Evolutionary conservation across 2,329 filamentous ascomycete genomes (phyloP).

Genomic region (Diaporthe ampelina): DNA sequence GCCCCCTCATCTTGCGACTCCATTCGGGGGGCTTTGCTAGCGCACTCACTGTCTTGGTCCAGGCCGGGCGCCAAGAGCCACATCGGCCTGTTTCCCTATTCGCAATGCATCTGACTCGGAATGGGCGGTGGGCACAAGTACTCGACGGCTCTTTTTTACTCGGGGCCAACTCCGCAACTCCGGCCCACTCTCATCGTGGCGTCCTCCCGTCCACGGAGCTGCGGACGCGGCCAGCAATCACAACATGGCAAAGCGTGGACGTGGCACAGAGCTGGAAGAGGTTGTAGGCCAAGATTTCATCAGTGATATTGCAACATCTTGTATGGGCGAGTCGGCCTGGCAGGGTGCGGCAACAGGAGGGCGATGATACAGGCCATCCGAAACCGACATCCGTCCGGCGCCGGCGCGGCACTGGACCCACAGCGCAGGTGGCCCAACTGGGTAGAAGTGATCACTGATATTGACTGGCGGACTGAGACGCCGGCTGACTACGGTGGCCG

Average conservation of each 20-base stretch:
- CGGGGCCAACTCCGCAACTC: background rate
- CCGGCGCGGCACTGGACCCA: slow-evolving; percentile 3
- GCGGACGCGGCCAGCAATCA: background rate
- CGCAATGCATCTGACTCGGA: slow-evolving; percentile 13
- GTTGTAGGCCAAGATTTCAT: slow-evolving; percentile 7
- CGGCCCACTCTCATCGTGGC: background rate
- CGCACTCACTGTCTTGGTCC: background rate
- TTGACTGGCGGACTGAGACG: background rate
- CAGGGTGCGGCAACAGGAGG: slow-evolving; percentile 19
- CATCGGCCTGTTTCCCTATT: background rate
- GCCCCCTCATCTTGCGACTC: background rate
- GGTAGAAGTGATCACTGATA: background rate
- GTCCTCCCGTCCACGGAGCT: background rate
- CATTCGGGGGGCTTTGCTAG: background rate
- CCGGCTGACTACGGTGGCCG: background rate
- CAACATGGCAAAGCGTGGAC: background rate
- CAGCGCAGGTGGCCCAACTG: slow-evolving; percentile 1
- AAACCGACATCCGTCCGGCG: slow-evolving; percentile 10
- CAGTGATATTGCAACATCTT: slow-evolving; percentile 8
- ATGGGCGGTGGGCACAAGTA: background rate
- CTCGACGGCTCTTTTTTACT: background rate
- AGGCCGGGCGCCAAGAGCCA: background rate
- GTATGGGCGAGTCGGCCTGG: background rate
- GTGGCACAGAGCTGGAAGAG: background rate
- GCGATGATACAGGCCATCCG: slow-evolving; percentile 26